Evolutionary conservation across 1,284 basidiomycete species (phyloP).

Genomic region (Malassezia globosa): DNA sequence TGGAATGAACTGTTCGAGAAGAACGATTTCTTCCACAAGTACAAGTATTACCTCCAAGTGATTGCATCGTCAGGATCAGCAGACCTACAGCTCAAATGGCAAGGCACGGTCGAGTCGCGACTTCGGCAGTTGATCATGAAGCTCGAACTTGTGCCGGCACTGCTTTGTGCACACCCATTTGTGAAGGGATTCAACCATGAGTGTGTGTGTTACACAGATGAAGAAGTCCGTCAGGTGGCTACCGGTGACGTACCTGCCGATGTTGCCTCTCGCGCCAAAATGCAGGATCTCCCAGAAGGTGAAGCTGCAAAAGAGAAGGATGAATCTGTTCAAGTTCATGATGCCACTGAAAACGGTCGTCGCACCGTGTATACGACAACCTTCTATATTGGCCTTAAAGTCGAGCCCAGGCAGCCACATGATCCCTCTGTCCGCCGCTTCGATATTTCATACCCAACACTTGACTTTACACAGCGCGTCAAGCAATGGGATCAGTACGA

Average conservation of each 20-base stretch:
- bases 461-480: conserved; percentile 86
- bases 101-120: conserved; percentile 88
- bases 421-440: conserved; percentile 54
- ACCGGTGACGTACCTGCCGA: conserved; percentile 38
- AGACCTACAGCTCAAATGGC: conserved; percentile 92
- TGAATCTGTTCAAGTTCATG: conserved; percentile 15
- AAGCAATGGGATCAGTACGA: conserved; percentile 95
- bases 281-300: conserved; percentile 29
- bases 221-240: conserved; percentile 49
- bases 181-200: conserved; percentile 85
- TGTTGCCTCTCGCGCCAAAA: conserved; percentile 38
- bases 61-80: conserved; percentile 70
- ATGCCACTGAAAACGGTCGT: conserved; percentile 49
- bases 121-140: conserved; percentile 93
- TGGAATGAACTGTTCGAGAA: conserved; percentile 73
- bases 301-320: conserved; percentile 32
- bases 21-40: conserved; percentile 94
- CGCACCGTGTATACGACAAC: conserved; percentile 79
- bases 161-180: conserved; percentile 86
- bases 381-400: conserved; percentile 88
- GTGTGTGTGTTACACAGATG: conserved; percentile 68
- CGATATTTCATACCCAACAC: conserved; percentile 93
- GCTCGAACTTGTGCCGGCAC: conserved; percentile 83
- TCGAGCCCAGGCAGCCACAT: conserved; percentile 67
- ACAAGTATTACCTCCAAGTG: conserved; percentile 96